Percentiles rank a stretch among this genome's conserved stretches.
Conservation (phyloP, 495 filamentous ascomycete species). For the Annulohypoxylon stygium region DNA sequence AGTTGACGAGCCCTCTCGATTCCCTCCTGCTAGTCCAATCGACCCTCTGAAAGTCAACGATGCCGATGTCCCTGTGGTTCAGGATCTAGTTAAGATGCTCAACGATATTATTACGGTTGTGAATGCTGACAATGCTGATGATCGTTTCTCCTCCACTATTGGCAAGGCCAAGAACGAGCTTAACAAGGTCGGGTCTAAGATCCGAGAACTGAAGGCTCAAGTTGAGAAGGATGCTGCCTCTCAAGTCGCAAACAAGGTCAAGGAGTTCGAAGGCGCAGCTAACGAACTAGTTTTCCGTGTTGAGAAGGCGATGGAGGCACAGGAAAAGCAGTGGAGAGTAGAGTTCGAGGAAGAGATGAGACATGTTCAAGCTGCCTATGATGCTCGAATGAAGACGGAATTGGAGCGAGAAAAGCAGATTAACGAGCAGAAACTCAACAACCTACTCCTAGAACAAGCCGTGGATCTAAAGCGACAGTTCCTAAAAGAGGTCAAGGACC, state of each 20-base stretch:
- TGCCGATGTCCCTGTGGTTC: conserved; percentile 86
- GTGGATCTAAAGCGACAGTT: conserved; percentile 88
- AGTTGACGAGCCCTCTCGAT: conserved; percentile 70
- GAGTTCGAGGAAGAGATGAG: conserved; percentile 93
- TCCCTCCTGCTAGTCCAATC: conserved; percentile 73
- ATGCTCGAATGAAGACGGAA: conserved; percentile 81
- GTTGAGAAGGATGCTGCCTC: conserved; percentile 79
- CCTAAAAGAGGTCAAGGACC: conserved; percentile 77
- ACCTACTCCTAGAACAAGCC: conserved; percentile 91
- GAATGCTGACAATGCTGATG: conserved; percentile 80
- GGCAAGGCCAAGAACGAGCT: conserved; percentile 86
- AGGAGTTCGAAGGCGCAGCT: conserved; percentile 63
- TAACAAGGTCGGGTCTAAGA: conserved; percentile 78
- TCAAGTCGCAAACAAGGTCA: conserved; percentile 76
- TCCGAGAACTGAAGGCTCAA: conserved; percentile 74
- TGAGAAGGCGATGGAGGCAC: conserved; percentile 75
- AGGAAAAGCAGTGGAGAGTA: conserved; percentile 82
- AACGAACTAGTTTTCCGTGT: conserved; percentile 84
- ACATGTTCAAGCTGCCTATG: conserved; percentile 78
- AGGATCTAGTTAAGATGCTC: conserved; percentile 93
- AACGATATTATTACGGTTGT: conserved; percentile 95
- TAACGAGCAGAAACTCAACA: conserved; percentile 81
- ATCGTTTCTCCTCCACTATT: conserved; percentile 80
- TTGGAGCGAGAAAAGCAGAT: conserved; percentile 79
- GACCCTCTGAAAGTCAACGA: conserved; percentile 78